phyloP scores from a whole-genome alignment of 371 early-diverging fungal genomes.

The Chytridiales sp. region DNA sequence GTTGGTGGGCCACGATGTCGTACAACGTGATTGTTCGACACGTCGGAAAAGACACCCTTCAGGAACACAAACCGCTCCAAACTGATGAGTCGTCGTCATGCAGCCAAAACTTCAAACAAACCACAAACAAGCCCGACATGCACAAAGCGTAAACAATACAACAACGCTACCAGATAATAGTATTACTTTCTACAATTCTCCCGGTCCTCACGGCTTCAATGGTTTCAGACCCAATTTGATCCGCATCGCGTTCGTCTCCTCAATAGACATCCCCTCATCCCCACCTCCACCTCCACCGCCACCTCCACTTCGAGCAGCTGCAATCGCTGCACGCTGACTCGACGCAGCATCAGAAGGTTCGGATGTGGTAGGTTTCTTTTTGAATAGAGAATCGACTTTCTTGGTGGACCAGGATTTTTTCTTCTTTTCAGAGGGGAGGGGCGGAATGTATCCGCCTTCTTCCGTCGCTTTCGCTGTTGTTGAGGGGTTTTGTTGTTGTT shows the following conservation, averaged over 20 bases:
- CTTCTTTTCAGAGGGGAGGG: constrained; percentile 21
- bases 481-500: constrained; percentile 11
- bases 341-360: constrained; percentile 8
- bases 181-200: too few species aligned
- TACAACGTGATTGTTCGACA: too few species aligned
- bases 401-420: constrained; percentile 43
- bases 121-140: too few species aligned
- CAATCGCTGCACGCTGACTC: background rate
- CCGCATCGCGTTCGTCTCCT: constrained; percentile 57
- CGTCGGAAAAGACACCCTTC: too few species aligned
- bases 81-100: too few species aligned
- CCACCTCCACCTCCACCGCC: constrained; percentile 30
- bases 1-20: too few species aligned
- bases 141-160: too few species aligned
- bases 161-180: too few species aligned
- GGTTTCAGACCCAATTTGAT: constrained; percentile 48
- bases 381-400: constrained; percentile 47
- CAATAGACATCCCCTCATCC: constrained; percentile 44
- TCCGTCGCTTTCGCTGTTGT: constrained; percentile 13
- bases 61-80: too few species aligned
- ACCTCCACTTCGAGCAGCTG: background rate
- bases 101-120: too few species aligned
- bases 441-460: constrained; percentile 10
- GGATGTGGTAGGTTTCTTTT: constrained; percentile 25
- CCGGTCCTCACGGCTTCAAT: too few species aligned